A percentile compares a stretch with the other conserved stretches of the same genome.
Evolutionary conservation across 2,329 filamentous ascomycete genomes (phyloP).

Genomic region (Phaeosphaeriaceae sp.): DNA sequence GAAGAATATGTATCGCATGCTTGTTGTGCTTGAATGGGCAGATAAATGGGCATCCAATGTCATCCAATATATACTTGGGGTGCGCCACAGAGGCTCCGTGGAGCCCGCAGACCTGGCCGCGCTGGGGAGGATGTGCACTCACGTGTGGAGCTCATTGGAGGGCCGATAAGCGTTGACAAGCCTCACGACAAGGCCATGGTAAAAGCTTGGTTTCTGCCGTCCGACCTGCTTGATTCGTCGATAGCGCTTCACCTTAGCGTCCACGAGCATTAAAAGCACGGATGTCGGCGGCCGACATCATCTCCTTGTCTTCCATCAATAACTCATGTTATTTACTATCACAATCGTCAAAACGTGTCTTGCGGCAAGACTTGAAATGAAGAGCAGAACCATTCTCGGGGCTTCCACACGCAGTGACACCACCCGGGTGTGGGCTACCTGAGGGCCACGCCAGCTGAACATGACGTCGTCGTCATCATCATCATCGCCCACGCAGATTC

Average conservation of each 20-base stretch:
- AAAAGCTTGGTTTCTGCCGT: conserved; percentile 22
- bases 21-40: conserved; percentile 4
- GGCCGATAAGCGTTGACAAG: conserved; percentile 30
- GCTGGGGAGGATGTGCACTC: conserved; percentile 6
- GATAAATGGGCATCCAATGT: background rate
- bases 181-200: conserved; percentile 16
- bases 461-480: too few relatives aligned
- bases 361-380: too few relatives aligned
- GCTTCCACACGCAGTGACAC: too few relatives aligned
- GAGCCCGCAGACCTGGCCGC: background rate
- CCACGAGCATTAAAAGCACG: background rate
- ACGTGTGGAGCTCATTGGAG: conserved; percentile 22
- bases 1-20: conserved; percentile 16
- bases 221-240: conserved; percentile 27
- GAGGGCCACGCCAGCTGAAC: too few relatives aligned
- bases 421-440: too few relatives aligned
- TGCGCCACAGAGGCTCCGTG: background rate
- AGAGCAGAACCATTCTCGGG: too few relatives aligned
- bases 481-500: too few relatives aligned
- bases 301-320: background rate
- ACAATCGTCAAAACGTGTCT: too few relatives aligned
- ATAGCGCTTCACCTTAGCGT: conserved; percentile 21
- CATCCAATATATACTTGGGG: too few relatives aligned
- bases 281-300: background rate
- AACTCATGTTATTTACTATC: too few relatives aligned